Conservation (phyloP, 2,329 filamentous ascomycete species). For the Penicillium brasilianum region DNA sequence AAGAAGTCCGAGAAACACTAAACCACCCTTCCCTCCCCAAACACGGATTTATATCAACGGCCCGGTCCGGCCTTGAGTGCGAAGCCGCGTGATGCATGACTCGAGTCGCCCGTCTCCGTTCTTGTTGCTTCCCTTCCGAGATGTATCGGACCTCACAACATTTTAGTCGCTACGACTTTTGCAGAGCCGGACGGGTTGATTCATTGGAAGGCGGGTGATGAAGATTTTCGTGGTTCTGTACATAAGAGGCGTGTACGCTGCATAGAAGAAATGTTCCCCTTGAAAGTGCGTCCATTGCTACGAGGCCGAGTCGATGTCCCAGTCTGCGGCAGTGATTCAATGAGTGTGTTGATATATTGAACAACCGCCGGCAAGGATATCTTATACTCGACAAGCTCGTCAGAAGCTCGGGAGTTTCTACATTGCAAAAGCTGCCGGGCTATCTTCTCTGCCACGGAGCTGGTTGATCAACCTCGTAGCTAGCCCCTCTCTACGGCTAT, state of each 20-base stretch:
- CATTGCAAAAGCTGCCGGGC: not conserved
- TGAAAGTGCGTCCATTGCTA: not conserved
- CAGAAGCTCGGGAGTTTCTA: not conserved
- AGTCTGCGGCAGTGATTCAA: not conserved
- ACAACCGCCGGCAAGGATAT: not conserved
- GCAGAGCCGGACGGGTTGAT: constrained; percentile 20
- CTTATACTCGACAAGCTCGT: not conserved
- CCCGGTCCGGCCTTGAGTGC: constrained; percentile 11
- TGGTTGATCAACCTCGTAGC: not conserved
- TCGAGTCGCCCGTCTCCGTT: constrained; percentile 21
- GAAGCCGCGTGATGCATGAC: constrained; percentile 21
- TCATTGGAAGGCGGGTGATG: constrained; percentile 22
- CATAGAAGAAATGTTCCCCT: constrained; percentile 31
- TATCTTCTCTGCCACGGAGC: no score
- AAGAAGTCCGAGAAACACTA: constrained; percentile 51
- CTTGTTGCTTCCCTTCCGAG: constrained; percentile 20
- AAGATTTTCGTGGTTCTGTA: constrained; percentile 30
- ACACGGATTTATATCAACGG: constrained; percentile 25
- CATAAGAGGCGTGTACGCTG: constrained; percentile 36
- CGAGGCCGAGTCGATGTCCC: not conserved
- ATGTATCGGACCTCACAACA: constrained; percentile 19
- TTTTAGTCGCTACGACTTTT: constrained; percentile 12
- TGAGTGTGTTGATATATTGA: not conserved
- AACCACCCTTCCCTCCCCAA: constrained; percentile 14
- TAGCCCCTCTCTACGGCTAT: not conserved